A percentile compares a stretch with the other conserved stretches of the same genome.
phyloP scores from a whole-genome alignment of 805 yeast species.

The Candida sakaeoensis region DNA sequence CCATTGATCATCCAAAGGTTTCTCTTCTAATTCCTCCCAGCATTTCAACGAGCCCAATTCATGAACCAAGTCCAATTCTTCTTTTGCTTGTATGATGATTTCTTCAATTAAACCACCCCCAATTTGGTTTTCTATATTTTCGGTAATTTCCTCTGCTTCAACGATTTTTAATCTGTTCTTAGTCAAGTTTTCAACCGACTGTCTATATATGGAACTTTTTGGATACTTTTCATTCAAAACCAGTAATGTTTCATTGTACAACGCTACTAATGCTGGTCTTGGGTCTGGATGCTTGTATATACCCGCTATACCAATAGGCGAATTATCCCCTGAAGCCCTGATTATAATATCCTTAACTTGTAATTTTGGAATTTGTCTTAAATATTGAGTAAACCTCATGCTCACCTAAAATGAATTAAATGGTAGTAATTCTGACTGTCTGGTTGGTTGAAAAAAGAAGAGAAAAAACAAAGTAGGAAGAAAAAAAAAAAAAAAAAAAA shows the following conservation, averaged over 20 bases:
- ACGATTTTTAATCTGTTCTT: constrained; percentile 65
- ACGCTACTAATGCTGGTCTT: constrained; percentile 67
- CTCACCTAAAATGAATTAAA: background rate
- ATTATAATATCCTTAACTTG: constrained; percentile 42
- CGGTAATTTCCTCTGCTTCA: constrained; percentile 55
- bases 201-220: constrained; percentile 67
- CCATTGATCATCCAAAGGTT: constrained; percentile 83
- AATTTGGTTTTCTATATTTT: constrained; percentile 65
- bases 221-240: constrained; percentile 63
- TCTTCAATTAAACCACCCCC: constrained; percentile 87
- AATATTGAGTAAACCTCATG: constrained; percentile 40
- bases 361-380: constrained; percentile 23
- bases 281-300: constrained; percentile 79
- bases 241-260: constrained; percentile 66
- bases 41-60: constrained; percentile 63
- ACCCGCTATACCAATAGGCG: constrained; percentile 82
- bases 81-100: constrained; percentile 75
- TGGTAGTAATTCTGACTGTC: constrained; percentile 12
- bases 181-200: constrained; percentile 69
- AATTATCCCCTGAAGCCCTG: constrained; percentile 50
- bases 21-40: constrained; percentile 81
- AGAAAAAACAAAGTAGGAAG: constrained; percentile 1
- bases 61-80: constrained; percentile 66
- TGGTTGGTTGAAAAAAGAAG: constrained; percentile 16
- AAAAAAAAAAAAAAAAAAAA: background rate